phyloP scores from a whole-genome alignment of 176 grass and related monocot species.

The Panicum miliaceum region DNA sequence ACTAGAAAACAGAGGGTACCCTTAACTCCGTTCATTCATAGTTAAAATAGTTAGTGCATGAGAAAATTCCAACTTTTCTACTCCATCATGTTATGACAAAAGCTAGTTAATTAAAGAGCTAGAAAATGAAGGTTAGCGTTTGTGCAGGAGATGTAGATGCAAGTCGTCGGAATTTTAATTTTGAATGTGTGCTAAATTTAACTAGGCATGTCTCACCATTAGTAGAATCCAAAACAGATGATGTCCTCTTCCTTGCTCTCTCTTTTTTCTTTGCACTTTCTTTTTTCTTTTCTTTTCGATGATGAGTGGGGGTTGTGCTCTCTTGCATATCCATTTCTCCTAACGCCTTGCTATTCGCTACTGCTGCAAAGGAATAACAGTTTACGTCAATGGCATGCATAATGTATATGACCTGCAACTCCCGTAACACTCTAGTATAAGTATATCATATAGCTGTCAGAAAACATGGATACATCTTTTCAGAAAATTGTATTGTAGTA shows the following conservation, averaged over 20 bases:
- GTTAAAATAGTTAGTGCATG: neutral
- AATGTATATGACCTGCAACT: slow-evolving; percentile 9
- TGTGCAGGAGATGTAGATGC: slow-evolving; percentile 15
- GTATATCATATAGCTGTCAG: slow-evolving; percentile 2
- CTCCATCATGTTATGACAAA: neutral
- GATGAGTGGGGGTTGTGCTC: slow-evolving; percentile 36
- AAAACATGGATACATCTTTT: neutral
- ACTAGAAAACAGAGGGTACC: neutral
- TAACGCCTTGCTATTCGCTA: slow-evolving; percentile 29
- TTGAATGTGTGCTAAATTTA: neutral
- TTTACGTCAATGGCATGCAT: slow-evolving; percentile 21
- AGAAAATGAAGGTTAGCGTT: neutral
- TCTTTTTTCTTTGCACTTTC: slow-evolving; percentile 28
- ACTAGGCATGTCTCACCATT: slow-evolving; percentile 45
- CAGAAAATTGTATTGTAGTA: neutral
- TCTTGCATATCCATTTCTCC: slow-evolving; percentile 43
- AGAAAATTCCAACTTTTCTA: neutral
- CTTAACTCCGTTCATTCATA: slow-evolving; percentile 17
- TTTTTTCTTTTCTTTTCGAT: slow-evolving; percentile 59
- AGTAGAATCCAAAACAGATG: slow-evolving; percentile 57
- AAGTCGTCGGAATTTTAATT: neutral
- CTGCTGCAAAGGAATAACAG: slow-evolving; percentile 41
- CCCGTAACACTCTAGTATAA: neutral
- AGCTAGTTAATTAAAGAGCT: neutral
- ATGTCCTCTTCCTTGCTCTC: slow-evolving; percentile 58